Evolutionary conservation across 768 basidiomycete species (phyloP), one percentile per base, ranked within the genome.

Genomic region (Tricholoma terreum): DNA sequence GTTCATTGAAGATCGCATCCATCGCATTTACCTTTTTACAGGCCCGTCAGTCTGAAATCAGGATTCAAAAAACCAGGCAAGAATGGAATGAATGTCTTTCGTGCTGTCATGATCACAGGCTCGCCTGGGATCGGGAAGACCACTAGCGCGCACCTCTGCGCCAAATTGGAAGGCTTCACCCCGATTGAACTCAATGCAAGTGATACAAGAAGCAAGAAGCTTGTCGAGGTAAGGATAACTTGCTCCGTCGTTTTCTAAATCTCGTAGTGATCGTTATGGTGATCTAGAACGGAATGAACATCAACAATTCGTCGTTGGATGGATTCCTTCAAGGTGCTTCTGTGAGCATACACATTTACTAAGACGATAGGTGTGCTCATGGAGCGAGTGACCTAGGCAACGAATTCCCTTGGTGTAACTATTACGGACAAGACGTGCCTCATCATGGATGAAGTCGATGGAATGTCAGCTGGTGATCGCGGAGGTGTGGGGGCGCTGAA

Each of bases 391-490:
- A 69, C 67, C 55, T 56, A 83, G 86, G 72, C 72, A 19, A 84
- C 83, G 8, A 92, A 90, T 59, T 82, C 84, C 1, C 74, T 83
- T 1, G 94, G 90, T 2, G 77, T 95, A 2, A 67, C 76, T 14
- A 85, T 98, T 61, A 94, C 90, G 0, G 83, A 90, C 63, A 84
- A 79, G 68, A 84, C 90, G 0, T 92, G 94, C 61, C 76, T 99
- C 45, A 98, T 99, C 68, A 98, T 99, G 96, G 97, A 99, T 66
- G 97, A 99, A 69, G 96, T 98, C 2, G 97, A 99, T 62, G 97
- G 97, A 1, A 99, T 98, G 95, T 96, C 94, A 5, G 91, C 92
- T 3, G 97, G 97, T 15, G 97, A 99, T 71, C 82, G 97, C 45
- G 97, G 97, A 14, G 97, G 97, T 55, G 92, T 98, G 1, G 96